A percentile compares a stretch with the other conserved stretches of the same genome.
Evolutionary conservation across 345 rosid species (phyloP).

Genomic region (Theobroma cacao): DNA sequence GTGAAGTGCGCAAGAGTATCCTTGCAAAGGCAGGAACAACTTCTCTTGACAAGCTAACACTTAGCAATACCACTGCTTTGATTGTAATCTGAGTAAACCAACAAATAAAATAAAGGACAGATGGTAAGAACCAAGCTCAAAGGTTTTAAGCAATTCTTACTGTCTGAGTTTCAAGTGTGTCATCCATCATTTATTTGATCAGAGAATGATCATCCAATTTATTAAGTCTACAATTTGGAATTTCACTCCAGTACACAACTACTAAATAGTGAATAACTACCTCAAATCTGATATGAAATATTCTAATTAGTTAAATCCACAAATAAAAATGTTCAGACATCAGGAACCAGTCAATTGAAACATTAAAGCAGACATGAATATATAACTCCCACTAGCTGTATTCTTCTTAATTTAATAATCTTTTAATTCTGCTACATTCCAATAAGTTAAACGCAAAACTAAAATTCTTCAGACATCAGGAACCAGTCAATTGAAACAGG

Average conservation of each 20-base stretch:
- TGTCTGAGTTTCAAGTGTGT: not conserved
- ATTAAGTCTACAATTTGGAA: not conserved
- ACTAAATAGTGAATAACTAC: not conserved
- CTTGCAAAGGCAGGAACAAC: constrained; percentile 92
- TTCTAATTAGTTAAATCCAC: not conserved
- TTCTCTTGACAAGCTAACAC: constrained; percentile 84
- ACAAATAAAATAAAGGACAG: constrained; percentile 2
- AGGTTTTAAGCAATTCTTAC: not conserved
- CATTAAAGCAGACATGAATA: not conserved
- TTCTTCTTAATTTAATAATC: not conserved
- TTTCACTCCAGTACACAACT: not conserved
- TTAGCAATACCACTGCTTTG: constrained; percentile 70
- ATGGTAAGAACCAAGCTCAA: not conserved
- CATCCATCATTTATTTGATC: not conserved
- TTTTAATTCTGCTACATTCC: not conserved
- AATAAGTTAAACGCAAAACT: not conserved
- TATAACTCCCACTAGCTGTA: not conserved
- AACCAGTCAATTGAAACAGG: not conserved
- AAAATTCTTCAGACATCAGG: not conserved
- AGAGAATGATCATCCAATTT: not conserved
- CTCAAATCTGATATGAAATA: not conserved
- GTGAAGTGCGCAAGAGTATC: constrained; percentile 79
- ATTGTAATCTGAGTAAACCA: constrained; percentile 45
- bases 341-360: not conserved
- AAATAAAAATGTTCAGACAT: not conserved